These are phyloP conservation scores for Boletus bicolor DNA, from an alignment of 768 basidiomycete genomes.

Conservation along the genomic window DNA sequence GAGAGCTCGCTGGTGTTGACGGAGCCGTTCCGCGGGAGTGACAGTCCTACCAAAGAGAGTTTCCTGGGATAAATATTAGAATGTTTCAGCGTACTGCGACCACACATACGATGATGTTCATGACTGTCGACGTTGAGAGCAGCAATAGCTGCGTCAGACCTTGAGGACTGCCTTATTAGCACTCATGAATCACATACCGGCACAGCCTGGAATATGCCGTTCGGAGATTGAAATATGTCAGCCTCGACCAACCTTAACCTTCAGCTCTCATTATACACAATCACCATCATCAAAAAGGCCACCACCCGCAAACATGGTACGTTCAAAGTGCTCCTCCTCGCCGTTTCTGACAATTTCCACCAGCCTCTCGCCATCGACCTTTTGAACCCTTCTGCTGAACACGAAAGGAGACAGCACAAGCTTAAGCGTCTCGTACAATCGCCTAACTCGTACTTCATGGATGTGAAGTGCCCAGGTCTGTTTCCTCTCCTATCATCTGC, in stretches of 20 bases:
- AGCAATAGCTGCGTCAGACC: conserved; percentile 9
- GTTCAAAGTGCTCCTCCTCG: not conserved
- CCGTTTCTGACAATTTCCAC: conserved; percentile 5
- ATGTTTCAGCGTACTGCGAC: not conserved
- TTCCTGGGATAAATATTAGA: conserved; percentile 57
- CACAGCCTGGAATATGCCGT: conserved; percentile 13
- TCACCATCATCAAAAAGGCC: conserved; percentile 20
- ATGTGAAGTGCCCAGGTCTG: conserved; percentile 96
- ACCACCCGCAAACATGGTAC: conserved; percentile 20
- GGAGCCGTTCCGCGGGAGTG: conserved; percentile 93
- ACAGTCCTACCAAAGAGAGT: conserved; percentile 91
- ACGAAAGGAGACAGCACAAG: conserved; percentile 92
- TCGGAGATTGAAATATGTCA: conserved; percentile 16
- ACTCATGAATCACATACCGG: not conserved
- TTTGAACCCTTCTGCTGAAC: conserved; percentile 88
- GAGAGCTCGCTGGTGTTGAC: conserved; percentile 94
- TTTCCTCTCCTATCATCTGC: conserved; percentile 5
- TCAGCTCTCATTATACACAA: conserved; percentile 17
- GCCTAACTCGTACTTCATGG: conserved; percentile 99
- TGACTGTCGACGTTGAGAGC: conserved; percentile 34
- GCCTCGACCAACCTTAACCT: conserved; percentile 26
- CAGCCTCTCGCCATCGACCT: conserved; percentile 97
- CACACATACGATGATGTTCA: conserved; percentile 71
- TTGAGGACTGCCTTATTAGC: not conserved
- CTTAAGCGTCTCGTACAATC: conserved; percentile 98